Evolutionary conservation across 805 yeast species (phyloP), one percentile per base, ranked within the genome.

Genomic region (Candida hungchunana): DNA sequence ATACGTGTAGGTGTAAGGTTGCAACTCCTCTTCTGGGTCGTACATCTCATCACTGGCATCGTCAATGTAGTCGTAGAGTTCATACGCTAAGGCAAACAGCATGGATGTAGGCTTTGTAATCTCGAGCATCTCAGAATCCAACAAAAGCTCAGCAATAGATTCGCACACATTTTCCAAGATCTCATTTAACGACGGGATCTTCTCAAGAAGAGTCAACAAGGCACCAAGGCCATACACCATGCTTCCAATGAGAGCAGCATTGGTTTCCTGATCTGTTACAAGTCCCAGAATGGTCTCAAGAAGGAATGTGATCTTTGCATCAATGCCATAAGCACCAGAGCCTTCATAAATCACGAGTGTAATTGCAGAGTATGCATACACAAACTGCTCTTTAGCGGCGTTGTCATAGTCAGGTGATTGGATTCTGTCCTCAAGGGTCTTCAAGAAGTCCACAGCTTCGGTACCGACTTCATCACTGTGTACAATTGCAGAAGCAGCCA

Each of bases 1-100:
- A 32, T 69, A 77, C 21, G 67, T 69, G 43, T 77, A 80, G 36
- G 65, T 61, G 52, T 73, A 76, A 3, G 83, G 83, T 41, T 67
- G 63, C 13, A 63, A 63, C 42, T 67, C 65, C 41, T 58, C 70
- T 13, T 69, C 74, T 4, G 58, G 64, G 21, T 67, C 68, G 11
- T 63, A 65, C 1, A 56, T 64, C 19, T 46, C 52, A 24, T 64
- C 71, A 4, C 57, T 66, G 2, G 57, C 64, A n/a, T 59, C 63
- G 42, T 75, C 77, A 20, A 59, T 61, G 48, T 63, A 54, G 9
- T 43, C 33, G 23, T 37, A 54, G 22, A 43, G 46, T 23, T 54
- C 58, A 42, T 46, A 54, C 12, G 42, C 40, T 13, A 52, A 36
- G 7, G 53, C 58, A 32, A 46, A 40, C 2, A 54, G 30, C 56